These are phyloP conservation scores for Hansenula lynferdii DNA, from an alignment of 1,139 yeast species.

Conservation along the genomic window DNA sequence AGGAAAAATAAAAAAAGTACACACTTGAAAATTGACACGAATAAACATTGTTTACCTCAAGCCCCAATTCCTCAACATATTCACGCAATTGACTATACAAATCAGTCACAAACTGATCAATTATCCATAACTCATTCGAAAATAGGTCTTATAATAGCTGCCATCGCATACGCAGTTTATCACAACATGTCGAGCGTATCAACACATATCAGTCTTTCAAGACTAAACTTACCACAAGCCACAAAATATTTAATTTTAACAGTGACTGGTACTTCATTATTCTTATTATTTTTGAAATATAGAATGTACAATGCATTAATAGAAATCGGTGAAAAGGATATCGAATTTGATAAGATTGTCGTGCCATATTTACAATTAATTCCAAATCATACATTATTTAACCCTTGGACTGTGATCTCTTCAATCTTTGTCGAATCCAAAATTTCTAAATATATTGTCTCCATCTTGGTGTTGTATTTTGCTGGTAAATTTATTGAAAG, in stretches of 20 bases:
- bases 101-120: too few relatives aligned
- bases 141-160: slow-evolving; percentile 13
- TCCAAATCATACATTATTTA: slow-evolving; percentile 53
- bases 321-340: slow-evolving; percentile 13
- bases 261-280: slow-evolving; percentile 27
- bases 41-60: background rate
- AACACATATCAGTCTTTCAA: slow-evolving; percentile 15
- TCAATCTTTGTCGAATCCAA: slow-evolving; percentile 70
- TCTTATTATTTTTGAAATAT: slow-evolving; percentile 28
- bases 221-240: slow-evolving; percentile 33
- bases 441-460: slow-evolving; percentile 43
- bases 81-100: too few relatives aligned
- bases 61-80: background rate
- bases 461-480: slow-evolving; percentile 45
- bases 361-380: slow-evolving; percentile 68
- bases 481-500: slow-evolving; percentile 51
- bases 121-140: too few relatives aligned
- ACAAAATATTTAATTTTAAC: slow-evolving; percentile 30
- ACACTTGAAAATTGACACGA: background rate
- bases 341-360: slow-evolving; percentile 34
- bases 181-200: slow-evolving; percentile 18
- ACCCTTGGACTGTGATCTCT: slow-evolving; percentile 76
- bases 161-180: slow-evolving; percentile 12
- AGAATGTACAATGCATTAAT: slow-evolving; percentile 20
- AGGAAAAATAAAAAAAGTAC: background rate